Base-by-base conservation (phyloP, 176 grass and related monocot genomes). In the Carex kokanica region DNA sequence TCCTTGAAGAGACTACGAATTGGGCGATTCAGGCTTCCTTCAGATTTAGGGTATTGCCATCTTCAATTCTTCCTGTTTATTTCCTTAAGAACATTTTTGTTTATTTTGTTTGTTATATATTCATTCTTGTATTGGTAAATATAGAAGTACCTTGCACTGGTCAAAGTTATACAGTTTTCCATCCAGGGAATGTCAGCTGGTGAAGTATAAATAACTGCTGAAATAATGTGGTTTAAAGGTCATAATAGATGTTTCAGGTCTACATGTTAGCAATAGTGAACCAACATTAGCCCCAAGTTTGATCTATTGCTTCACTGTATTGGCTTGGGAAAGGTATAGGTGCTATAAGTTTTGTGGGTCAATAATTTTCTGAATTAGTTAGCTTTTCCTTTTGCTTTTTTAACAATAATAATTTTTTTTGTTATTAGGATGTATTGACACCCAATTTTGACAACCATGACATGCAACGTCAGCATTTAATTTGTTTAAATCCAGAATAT, bases 1-100 rank as follows among this genome's bases (percentile, higher is more conserved):
- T 87, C 91, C 5, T 60, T 98, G 86, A 98, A 98, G 87, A 91
- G 89, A 69, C 84, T 98, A 81, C 81, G 92, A 31, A 84, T 98
- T 72, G 92, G 92, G 81, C 78, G 84, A 86, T 90, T 95, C 89
- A 90, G 91, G 74, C 91, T 98, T 81, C 93, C 96, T 15, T 83
- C 92, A 80, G 93, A 95, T 85, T 87, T 95, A 18, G 86, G 91
- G 96, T 98, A 95, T 88, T 87, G 78, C 68, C 60, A 52, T 49
- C 6, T 41, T 58, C 81, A 63, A 84, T 40, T 18, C 75, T 87
- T 81, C 52, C 2, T 47, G 7, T 80, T 58, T 65, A 78, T 80
- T 54, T 43, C 84, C 57, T 47, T 15, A 79, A 25, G 34, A 69
- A 38, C 21, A 15, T 77, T 12, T 29, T 68, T 69, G 18, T 34